Evolutionary conservation across 2,329 filamentous ascomycete species (phyloP).

Genomic region (Neonectria magnoliae): DNA sequence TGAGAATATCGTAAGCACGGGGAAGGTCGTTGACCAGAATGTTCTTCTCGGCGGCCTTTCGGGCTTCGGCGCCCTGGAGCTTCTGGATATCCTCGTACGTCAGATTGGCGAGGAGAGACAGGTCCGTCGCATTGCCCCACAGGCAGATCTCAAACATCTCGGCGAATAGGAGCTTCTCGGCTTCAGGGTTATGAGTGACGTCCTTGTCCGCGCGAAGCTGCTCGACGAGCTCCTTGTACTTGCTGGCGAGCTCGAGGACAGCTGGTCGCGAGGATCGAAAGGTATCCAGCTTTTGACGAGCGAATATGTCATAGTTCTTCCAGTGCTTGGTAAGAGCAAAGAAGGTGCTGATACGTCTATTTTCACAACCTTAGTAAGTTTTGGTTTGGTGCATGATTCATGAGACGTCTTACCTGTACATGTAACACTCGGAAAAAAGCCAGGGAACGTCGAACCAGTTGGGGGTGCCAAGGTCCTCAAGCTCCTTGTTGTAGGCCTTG

Average conservation of each 20-base stretch:
- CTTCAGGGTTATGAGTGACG: conserved; percentile 67
- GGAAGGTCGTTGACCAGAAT: conserved; percentile 89
- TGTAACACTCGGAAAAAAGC: conserved; percentile 94
- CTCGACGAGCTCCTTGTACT: conserved; percentile 77
- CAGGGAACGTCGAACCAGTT: conserved; percentile 88
- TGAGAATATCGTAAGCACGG: conserved; percentile 75
- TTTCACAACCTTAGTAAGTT: not conserved
- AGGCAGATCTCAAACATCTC: conserved; percentile 98
- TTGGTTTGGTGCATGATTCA: too few species aligned
- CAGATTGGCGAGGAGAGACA: conserved; percentile 88
- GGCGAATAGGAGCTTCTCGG: conserved; percentile 81
- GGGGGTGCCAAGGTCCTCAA: conserved; percentile 76
- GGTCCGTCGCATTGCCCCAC: conserved; percentile 96
- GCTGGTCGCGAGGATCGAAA: conserved; percentile 92
- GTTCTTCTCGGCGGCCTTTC: conserved; percentile 89
- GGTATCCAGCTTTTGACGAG: conserved; percentile 87
- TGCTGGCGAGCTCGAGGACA: conserved; percentile 81
- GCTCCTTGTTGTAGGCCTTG: conserved; percentile 83
- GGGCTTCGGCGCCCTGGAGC: conserved; percentile 86
- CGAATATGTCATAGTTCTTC: conserved; percentile 91
- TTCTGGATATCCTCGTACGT: conserved; percentile 98
- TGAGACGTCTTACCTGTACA: conserved; percentile 72
- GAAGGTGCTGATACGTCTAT: conserved; percentile 77
- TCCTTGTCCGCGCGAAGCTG: conserved; percentile 68
- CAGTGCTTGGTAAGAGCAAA: conserved; percentile 84